A percentile compares a stretch with the other conserved stretches of the same genome.
Evolutionary conservation across 495 filamentous ascomycete species (phyloP).

Genomic region (Niebla homalea): DNA sequence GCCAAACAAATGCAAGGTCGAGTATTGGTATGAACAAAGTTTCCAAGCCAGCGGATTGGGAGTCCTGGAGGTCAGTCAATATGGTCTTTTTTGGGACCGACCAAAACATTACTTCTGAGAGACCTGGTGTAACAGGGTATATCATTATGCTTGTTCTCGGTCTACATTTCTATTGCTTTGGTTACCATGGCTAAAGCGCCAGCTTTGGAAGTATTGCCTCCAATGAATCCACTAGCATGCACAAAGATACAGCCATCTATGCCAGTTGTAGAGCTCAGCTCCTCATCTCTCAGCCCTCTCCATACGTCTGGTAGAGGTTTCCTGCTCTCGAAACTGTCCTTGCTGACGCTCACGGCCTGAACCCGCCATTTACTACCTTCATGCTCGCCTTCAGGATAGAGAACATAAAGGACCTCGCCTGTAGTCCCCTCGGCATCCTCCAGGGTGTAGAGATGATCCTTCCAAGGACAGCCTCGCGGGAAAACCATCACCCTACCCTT

Average conservation of each 20-base stretch:
- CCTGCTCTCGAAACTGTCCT: constrained; percentile 76
- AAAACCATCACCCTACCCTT: constrained; percentile 72
- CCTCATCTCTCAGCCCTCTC: constrained; percentile 77
- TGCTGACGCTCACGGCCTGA: constrained; percentile 67
- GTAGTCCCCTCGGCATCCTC: constrained; percentile 42
- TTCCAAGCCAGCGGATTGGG: background rate
- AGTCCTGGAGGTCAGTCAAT: background rate
- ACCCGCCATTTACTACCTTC: constrained; percentile 78
- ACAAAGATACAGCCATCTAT: constrained; percentile 77
- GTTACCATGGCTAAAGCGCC: constrained; percentile 80
- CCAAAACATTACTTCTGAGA: background rate
- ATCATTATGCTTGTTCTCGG: constrained; percentile 1
- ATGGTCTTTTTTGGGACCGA: background rate
- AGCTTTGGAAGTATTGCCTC: constrained; percentile 80
- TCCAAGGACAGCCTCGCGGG: constrained; percentile 71
- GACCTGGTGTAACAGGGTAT: background rate
- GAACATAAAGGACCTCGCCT: constrained; percentile 59
- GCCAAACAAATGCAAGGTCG: too few species aligned
- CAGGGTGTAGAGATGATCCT: constrained; percentile 84
- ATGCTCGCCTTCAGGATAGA: constrained; percentile 69
- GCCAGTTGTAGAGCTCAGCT: constrained; percentile 60
- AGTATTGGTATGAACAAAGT: too few species aligned
- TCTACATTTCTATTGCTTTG: constrained; percentile 46
- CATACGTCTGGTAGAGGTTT: constrained; percentile 83
- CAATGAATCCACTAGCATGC: constrained; percentile 91